Conservation (phyloP, 129 eudicot genomes). For the Lonicera japonica region DNA sequence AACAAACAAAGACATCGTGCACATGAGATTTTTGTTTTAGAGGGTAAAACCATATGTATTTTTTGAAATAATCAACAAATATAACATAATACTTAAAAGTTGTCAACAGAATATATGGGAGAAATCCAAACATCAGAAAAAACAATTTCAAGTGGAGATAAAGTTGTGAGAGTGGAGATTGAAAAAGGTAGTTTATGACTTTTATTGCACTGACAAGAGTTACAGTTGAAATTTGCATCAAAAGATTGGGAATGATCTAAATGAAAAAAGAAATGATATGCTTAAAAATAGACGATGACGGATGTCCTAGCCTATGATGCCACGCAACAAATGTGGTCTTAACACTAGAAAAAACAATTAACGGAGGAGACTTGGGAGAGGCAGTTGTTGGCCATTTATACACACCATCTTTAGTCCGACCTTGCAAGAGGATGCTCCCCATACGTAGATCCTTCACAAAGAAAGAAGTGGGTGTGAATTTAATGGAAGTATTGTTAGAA, state of each 20-base stretch:
- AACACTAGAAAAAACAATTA: too few species aligned
- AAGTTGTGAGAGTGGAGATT: neutral
- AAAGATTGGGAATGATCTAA: too few species aligned
- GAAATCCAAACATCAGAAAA: neutral
- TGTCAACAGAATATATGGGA: neutral
- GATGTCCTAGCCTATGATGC: conserved; percentile 17
- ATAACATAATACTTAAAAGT: conserved; percentile 5
- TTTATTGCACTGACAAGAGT: too few species aligned
- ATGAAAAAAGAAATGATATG: too few species aligned
- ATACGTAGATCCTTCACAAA: conserved; percentile 8
- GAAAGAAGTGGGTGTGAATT: conserved; percentile 7
- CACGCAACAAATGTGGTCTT: neutral
- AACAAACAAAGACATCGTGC: too few species aligned
- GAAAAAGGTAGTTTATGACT: too few species aligned
- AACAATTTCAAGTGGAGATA: neutral
- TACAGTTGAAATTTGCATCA: too few species aligned
- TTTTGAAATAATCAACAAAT: neutral
- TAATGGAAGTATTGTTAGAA: too few species aligned
- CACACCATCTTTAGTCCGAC: neutral
- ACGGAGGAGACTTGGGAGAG: neutral
- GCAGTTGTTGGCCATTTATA: neutral
- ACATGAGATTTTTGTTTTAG: too few species aligned
- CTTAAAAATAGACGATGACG: neutral
- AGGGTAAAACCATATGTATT: conserved; percentile 2
- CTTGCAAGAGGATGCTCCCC: neutral